Base-by-base conservation (phyloP, 2,329 filamentous ascomycete species). In the Fusarium neocosmosporiellum region DNA sequence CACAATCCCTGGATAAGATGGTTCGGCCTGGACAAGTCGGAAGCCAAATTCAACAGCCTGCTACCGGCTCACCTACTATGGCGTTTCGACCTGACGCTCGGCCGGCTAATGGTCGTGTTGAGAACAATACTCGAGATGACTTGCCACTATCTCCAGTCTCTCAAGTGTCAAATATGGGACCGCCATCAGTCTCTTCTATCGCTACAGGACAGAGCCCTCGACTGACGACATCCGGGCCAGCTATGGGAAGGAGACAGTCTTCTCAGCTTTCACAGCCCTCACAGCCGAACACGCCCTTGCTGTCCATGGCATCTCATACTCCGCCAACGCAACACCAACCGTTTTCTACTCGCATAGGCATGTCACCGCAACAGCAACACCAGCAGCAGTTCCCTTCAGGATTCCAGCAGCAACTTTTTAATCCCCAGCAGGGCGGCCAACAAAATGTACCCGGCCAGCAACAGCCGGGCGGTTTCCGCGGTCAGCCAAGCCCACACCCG, bases 81-180 rank as follows among this genome's bases (percentile, higher is more conserved):
- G 73, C 72, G 22, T 66, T 72, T 18, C 59, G 55, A 13, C 59
- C 70, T 34, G 73, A 73, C 13, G 39, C 20, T 18, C 59, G 66
- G 27, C 22, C 63, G 54, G 57, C 54, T 7, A 71, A 66, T 29
- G 50, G 60, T 20, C 62, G 61, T 16, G 24, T 60, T 3, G 70
- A 72, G 20, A 69, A 65, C 24, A n/a, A 33, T 24, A 41, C 50
- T 53, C 58, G 62, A 59, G 68, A 74, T 18, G 65, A 69, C 20
- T 64, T 76, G 41, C 75, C 76, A 8, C 63, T 70, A 22, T 78
- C 76, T 37, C 76, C 76, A 22, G 66, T 77, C 7, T 78, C 76
- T 18, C 73, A 75, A 20, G n/a, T 61, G 39, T 75, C 76, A 20
- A 77, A 66, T 39, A 72, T 71, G 13, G 70, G 71, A 4, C 71